phyloP scores from a whole-genome alignment of 345 rosid species.

The Turnera subulata region DNA sequence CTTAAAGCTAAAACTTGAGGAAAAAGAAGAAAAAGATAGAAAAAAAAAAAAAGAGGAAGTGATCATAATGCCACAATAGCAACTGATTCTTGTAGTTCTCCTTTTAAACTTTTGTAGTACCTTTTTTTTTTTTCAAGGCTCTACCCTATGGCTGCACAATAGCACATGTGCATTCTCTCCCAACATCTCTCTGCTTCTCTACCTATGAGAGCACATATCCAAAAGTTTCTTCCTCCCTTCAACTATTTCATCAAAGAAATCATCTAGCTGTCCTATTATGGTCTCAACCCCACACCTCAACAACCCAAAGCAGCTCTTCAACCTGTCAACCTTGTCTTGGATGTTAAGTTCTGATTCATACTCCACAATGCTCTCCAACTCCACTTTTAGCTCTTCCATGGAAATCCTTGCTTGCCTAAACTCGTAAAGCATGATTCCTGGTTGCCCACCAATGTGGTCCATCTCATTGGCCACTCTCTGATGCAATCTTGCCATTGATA shows the following conservation, averaged over 20 bases:
- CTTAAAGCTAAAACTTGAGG: too few relatives aligned
- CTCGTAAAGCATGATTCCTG: conserved; percentile 54
- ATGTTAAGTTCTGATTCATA: conserved; percentile 30
- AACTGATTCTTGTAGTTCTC: too few relatives aligned
- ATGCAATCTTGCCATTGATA: conserved; percentile 49
- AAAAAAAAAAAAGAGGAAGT: too few relatives aligned
- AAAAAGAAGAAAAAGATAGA: too few relatives aligned
- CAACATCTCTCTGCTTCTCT: conserved; percentile 13
- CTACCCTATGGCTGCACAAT: too few relatives aligned
- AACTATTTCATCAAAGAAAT: conserved; percentile 85
- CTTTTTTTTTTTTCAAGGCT: too few relatives aligned
- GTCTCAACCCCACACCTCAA: conserved; percentile 62
- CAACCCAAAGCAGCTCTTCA: conserved; percentile 57
- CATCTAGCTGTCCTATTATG: conserved; percentile 69
- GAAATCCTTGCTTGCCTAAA: conserved; percentile 49
- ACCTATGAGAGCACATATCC: conserved; percentile 75
- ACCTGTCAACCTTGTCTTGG: conserved; percentile 46
- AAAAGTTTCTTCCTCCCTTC: conserved; percentile 77
- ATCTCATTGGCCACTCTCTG: conserved; percentile 54
- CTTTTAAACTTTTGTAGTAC: too few relatives aligned
- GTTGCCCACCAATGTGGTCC: conserved; percentile 37
- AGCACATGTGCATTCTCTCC: too few relatives aligned
- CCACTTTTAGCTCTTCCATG: conserved; percentile 65
- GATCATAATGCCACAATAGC: too few relatives aligned
- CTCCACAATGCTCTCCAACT: conserved; percentile 41